phyloP scores from a whole-genome alignment of 2,329 filamentous ascomycete species.

The Fusarium anguioides region DNA sequence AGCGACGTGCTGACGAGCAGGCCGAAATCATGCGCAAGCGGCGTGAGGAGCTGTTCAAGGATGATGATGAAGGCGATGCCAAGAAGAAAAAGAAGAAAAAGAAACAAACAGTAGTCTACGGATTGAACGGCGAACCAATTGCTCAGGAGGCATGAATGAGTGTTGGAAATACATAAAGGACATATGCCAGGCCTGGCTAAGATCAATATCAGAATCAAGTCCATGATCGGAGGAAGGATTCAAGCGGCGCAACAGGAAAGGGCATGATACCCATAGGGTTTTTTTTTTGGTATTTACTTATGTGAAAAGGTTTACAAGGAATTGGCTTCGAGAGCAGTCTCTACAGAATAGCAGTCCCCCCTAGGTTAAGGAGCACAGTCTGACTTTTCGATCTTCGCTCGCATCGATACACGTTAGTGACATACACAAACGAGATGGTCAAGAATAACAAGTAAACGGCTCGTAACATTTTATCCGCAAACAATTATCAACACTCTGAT shows the following conservation, averaged over 20 bases:
- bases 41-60: constrained; percentile 61
- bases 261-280: constrained; percentile 46
- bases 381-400: neutral
- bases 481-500: neutral
- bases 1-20: constrained; percentile 58
- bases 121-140: constrained; percentile 53
- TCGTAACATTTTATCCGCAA: neutral
- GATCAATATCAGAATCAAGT: constrained; percentile 8
- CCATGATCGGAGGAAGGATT: constrained; percentile 21
- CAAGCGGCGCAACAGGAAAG: constrained; percentile 35
- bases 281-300: constrained; percentile 38
- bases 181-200: constrained; percentile 15
- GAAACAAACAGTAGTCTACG: constrained; percentile 51
- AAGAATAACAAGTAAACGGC: neutral
- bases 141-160: constrained; percentile 39
- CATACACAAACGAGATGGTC: neutral
- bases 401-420: neutral
- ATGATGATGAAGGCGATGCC: constrained; percentile 48
- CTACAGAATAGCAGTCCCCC: constrained; percentile 27
- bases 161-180: neutral
- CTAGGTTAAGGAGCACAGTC: constrained; percentile 5
- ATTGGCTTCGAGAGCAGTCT: constrained; percentile 27
- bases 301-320: constrained; percentile 9
- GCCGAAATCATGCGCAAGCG: constrained; percentile 60
- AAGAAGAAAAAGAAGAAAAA: constrained; percentile 52